These are phyloP conservation scores for Aspergillus felis DNA, from an alignment of 2,329 filamentous ascomycete species.

Conservation along the genomic window DNA sequence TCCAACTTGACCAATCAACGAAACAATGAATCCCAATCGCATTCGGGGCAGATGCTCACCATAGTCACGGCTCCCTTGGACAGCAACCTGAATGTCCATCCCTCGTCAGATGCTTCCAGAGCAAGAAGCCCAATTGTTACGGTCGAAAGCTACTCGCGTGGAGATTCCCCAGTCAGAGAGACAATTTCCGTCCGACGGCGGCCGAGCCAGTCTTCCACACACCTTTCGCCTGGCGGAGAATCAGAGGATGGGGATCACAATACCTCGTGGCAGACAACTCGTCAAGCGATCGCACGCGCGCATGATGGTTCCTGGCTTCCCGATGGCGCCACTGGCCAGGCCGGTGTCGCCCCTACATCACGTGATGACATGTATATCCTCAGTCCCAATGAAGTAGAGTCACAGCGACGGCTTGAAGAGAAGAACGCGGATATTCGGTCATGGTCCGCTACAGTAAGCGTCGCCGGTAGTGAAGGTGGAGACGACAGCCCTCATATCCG, in stretches of 20 bases:
- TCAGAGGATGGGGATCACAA: conserved; percentile 23
- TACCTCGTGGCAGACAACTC: conserved; percentile 17
- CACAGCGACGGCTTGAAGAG: conserved; percentile 45
- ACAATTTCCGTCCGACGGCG: conserved; percentile 20
- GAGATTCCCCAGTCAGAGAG: conserved; percentile 41
- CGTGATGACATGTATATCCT: conserved; percentile 44
- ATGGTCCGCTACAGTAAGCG: conserved; percentile 51
- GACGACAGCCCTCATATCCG: conserved; percentile 21
- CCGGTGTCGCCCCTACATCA: conserved; percentile 46
- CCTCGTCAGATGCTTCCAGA: conserved; percentile 18
- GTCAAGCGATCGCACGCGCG: conserved; percentile 28
- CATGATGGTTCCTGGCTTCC: conserved; percentile 47
- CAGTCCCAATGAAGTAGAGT: conserved; percentile 50
- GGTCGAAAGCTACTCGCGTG: conserved; percentile 40
- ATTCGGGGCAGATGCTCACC: conserved; percentile 19
- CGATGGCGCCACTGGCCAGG: conserved; percentile 36
- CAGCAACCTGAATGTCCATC: conserved; percentile 21
- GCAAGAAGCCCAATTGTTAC: conserved; percentile 44
- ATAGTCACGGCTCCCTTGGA: conserved; percentile 22
- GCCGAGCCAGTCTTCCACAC: conserved; percentile 30
- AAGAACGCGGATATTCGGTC: conserved; percentile 52
- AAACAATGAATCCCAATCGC: conserved; percentile 11
- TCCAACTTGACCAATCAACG: conserved; percentile 19
- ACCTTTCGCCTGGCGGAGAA: conserved; percentile 33
- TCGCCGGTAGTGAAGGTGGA: conserved; percentile 41